Percentiles rank a stretch among this genome's conserved stretches.
phyloP scores from a whole-genome alignment of 129 eudicot genomes.

The Pittosporum tobira region DNA sequence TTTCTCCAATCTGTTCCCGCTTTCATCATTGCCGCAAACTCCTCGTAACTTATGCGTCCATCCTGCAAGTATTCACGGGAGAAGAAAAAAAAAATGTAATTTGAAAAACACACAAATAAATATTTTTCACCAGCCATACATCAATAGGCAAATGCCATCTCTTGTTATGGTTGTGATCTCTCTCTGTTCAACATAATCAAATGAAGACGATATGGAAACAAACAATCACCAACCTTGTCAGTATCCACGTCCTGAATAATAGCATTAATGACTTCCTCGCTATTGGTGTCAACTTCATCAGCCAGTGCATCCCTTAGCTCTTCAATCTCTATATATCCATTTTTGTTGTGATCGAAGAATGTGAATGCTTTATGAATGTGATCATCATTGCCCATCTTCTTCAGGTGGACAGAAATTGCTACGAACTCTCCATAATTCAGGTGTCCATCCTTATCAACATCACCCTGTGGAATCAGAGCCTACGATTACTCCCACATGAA shows the following conservation, averaged over 20 bases:
- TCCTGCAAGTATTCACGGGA: constrained; percentile 31
- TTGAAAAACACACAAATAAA: not conserved
- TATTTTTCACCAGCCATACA: too few relatives aligned
- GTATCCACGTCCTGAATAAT: constrained; percentile 90
- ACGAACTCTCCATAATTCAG: constrained; percentile 70
- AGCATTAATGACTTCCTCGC: constrained; percentile 70
- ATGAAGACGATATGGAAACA: not conserved
- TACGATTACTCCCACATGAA: not conserved
- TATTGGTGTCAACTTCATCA: constrained; percentile 53
- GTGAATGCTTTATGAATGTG: constrained; percentile 68
- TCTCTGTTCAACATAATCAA: not conserved
- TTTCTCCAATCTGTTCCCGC: constrained; percentile 96
- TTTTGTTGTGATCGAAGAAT: constrained; percentile 64
- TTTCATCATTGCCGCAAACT: constrained; percentile 85
- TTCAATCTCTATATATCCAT: constrained; percentile 71
- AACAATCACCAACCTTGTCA: constrained; percentile 55
- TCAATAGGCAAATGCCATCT: not conserved
- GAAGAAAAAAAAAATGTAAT: not conserved
- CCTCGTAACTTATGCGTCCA: constrained; percentile 80
- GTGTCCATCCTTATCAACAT: constrained; percentile 70
- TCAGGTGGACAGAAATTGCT: constrained; percentile 72
- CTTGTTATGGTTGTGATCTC: too few relatives aligned
- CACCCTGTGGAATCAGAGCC: constrained; percentile 49
- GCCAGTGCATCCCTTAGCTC: constrained; percentile 65
- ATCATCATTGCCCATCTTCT: constrained; percentile 76